These are phyloP conservation scores for Neoboletus brunneissimus DNA, from an alignment of 768 basidiomycete species.

Conservation along the genomic window DNA sequence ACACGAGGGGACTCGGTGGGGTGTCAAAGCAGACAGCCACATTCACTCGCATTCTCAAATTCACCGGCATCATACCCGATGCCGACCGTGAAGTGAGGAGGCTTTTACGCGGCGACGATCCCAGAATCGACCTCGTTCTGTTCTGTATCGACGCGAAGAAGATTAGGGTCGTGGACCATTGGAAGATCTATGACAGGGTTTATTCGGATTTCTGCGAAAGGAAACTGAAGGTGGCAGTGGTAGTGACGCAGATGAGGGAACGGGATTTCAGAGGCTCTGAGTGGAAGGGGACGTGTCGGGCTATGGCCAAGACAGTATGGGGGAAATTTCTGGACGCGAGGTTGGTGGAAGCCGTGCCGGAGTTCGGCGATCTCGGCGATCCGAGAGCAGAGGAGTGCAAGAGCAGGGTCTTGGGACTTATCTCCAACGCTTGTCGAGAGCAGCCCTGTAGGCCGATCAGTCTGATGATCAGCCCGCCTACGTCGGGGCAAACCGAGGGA, in stretches of 20 bases:
- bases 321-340: conserved; percentile 6
- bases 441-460: too few species aligned
- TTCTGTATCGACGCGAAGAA: conserved; percentile 22
- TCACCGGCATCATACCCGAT: neutral
- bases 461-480: too few species aligned
- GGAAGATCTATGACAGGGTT: conserved; percentile 21
- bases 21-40: conserved; percentile 1
- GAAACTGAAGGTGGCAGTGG: conserved; percentile 13
- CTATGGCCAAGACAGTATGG: conserved; percentile 2
- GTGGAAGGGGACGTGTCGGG: conserved; percentile 18
- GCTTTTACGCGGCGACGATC: conserved; percentile 10
- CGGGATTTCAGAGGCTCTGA: neutral
- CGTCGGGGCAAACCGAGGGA: too few species aligned
- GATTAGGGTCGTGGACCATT: conserved; percentile 8
- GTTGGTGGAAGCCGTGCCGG: conserved; percentile 22
- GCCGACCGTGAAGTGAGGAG: conserved; percentile 18
- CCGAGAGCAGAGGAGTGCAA: conserved; percentile 17
- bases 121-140: conserved; percentile 17
- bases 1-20: conserved; percentile 26
- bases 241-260: conserved; percentile 11
- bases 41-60: neutral
- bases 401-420: conserved; percentile 19
- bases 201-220: conserved; percentile 12
- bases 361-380: conserved; percentile 7
- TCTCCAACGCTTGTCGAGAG: conserved; percentile 8